Evolutionary conservation across 2,329 filamentous ascomycete genomes (phyloP).

Genomic region (Fusarium neocosmosporiellum): DNA sequence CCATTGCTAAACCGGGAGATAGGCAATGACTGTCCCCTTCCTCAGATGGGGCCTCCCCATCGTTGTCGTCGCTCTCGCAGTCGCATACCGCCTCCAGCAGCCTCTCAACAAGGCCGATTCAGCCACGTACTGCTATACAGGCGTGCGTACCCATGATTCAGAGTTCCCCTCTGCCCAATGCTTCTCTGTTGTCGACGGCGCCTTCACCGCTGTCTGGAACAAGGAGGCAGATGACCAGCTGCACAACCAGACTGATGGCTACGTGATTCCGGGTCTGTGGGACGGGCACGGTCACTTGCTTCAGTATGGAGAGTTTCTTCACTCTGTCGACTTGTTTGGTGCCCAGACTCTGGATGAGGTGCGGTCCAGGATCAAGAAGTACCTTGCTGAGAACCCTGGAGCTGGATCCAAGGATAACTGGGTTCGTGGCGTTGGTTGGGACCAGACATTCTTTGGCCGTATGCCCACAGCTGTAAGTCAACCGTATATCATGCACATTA

Average conservation of each 20-base stretch:
- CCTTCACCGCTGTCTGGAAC: constrained; percentile 62
- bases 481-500: neutral
- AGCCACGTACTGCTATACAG: constrained; percentile 54
- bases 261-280: constrained; percentile 75
- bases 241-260: constrained; percentile 52
- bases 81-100: constrained; percentile 46
- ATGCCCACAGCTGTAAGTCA: constrained; percentile 72
- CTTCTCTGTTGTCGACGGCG: constrained; percentile 65
- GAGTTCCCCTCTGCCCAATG: constrained; percentile 58
- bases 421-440: constrained; percentile 77
- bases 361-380: constrained; percentile 61
- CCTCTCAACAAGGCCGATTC: constrained; percentile 26
- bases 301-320: constrained; percentile 74
- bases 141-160: constrained; percentile 52
- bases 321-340: constrained; percentile 74
- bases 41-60: constrained; percentile 48
- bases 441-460: constrained; percentile 71
- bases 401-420: constrained; percentile 67
- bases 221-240: constrained; percentile 35
- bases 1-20: neutral
- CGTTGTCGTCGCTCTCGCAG: constrained; percentile 48
- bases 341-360: constrained; percentile 66
- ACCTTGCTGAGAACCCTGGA: constrained; percentile 61
- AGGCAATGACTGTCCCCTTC: constrained; percentile 22
- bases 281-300: constrained; percentile 77